Percentiles rank a stretch among this genome's conserved stretches.
phyloP scores from a whole-genome alignment of 2,329 filamentous ascomycete genomes.

The Beauveria scarabaeidicola region DNA sequence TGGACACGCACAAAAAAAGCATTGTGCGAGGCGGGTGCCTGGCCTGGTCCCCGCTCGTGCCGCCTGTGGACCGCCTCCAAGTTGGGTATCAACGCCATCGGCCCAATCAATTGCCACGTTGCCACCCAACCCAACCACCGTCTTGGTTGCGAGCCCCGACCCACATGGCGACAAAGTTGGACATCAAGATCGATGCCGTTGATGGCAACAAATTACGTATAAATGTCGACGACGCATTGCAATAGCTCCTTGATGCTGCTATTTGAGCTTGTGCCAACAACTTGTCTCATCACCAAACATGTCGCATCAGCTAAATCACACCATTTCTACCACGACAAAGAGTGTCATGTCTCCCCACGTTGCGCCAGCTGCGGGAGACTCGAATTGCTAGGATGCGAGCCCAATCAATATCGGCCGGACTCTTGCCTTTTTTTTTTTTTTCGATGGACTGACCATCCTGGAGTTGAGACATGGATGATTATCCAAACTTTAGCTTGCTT shows the following conservation, averaged over 20 bases:
- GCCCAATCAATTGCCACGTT: slow-evolving; percentile 9
- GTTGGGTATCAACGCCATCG: slow-evolving; percentile 11
- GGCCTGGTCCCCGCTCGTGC: slow-evolving; percentile 8
- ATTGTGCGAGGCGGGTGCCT: slow-evolving; percentile 9
- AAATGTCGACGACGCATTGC: neutral
- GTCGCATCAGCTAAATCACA: neutral
- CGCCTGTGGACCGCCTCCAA: slow-evolving; percentile 2
- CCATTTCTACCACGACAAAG: neutral
- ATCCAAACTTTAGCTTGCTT: slow-evolving; percentile 52
- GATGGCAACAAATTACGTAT: neutral
- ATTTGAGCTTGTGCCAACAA: neutral
- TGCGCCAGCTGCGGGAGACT: neutral
- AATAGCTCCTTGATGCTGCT: neutral
- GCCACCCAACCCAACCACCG: slow-evolving; percentile 8
- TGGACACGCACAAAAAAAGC: neutral
- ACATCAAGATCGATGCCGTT: neutral
- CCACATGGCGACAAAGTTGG: neutral
- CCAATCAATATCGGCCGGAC: neutral
- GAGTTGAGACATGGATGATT: slow-evolving; percentile 19
- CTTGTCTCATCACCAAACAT: neutral
- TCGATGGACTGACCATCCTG: neutral
- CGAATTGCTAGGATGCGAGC: neutral
- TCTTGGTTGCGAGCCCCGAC: neutral
- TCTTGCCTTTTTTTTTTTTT: neutral
- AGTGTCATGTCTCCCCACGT: neutral